Conservation (phyloP, 1,139 yeast genomes). For the Yamadazyma diddensiae region DNA sequence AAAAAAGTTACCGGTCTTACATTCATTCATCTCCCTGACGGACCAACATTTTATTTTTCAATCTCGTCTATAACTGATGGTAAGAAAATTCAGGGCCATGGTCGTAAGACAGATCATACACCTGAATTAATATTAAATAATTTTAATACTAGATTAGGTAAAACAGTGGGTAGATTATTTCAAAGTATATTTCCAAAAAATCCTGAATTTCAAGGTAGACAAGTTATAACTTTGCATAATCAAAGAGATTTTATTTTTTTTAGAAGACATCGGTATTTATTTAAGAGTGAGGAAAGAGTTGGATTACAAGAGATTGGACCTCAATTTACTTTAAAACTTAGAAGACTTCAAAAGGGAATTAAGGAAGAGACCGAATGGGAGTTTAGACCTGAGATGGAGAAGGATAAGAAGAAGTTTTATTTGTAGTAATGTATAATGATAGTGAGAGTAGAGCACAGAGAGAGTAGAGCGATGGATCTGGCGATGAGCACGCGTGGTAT, state of each 20-base stretch:
- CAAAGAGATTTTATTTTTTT: conserved; percentile 94
- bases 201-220: conserved; percentile 94
- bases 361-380: conserved; percentile 95
- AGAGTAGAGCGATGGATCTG: conserved; percentile 9
- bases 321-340: conserved; percentile 83
- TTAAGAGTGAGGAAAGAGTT: conserved; percentile 84
- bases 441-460: neutral
- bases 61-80: conserved; percentile 76
- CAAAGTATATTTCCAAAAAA: conserved; percentile 88
- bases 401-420: conserved; percentile 89
- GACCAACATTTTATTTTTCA: conserved; percentile 92
- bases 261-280: conserved; percentile 90
- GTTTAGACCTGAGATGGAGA: conserved; percentile 93
- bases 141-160: conserved; percentile 88
- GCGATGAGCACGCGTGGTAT: too few species aligned
- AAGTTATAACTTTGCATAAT: conserved; percentile 91
- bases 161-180: conserved; percentile 86
- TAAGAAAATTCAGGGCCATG: conserved; percentile 81
- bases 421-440: conserved; percentile 33
- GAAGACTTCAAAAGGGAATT: conserved; percentile 88
- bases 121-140: conserved; percentile 92
- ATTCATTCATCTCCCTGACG: conserved; percentile 88
- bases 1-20: conserved; percentile 89
- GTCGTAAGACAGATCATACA: conserved; percentile 81
- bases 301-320: conserved; percentile 97